These are phyloP conservation scores for Trametes versicolor DNA, from an alignment of 1,284 basidiomycete genomes.

Conservation along the genomic window DNA sequence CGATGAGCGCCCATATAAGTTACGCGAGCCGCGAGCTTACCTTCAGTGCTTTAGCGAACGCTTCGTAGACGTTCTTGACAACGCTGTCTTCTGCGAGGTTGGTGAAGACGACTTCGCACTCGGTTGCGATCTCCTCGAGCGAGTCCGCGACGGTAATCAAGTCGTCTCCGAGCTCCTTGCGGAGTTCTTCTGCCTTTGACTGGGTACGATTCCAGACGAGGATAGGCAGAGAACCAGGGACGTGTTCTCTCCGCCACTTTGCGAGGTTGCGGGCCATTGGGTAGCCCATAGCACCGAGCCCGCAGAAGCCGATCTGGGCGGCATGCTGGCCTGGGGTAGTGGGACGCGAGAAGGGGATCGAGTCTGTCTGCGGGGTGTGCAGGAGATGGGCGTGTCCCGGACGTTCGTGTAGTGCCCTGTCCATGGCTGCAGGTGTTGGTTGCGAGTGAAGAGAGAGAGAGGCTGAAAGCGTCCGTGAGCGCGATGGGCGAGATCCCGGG, in stretches of 20 bases:
- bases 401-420: conserved; percentile 11
- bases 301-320: conserved; percentile 67
- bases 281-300: conserved; percentile 77
- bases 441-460: conserved; percentile 5
- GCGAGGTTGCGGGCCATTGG: conserved; percentile 83
- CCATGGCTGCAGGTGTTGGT: conserved; percentile 11
- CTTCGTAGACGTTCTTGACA: conserved; percentile 73
- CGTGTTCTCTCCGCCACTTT: conserved; percentile 52
- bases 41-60: conserved; percentile 68
- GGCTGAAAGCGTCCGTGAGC: neutral
- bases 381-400: conserved; percentile 27
- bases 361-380: conserved; percentile 28
- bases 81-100: conserved; percentile 80
- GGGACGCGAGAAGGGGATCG: conserved; percentile 67
- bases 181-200: conserved; percentile 66
- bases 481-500: conserved; percentile 17
- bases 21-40: conserved; percentile 35
- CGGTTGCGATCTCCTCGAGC: conserved; percentile 63
- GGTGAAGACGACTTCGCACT: conserved; percentile 86
- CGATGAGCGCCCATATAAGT: neutral
- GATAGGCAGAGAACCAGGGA: conserved; percentile 53
- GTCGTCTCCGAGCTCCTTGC: conserved; percentile 60
- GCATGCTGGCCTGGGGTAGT: conserved; percentile 53
- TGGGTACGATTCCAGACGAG: conserved; percentile 75
- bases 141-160: conserved; percentile 64